A percentile compares a stretch with the other conserved stretches of the same genome.
Evolutionary conservation across 2,329 filamentous ascomycete genomes (phyloP).

Genomic region (Pseudogymnoascus sp.): DNA sequence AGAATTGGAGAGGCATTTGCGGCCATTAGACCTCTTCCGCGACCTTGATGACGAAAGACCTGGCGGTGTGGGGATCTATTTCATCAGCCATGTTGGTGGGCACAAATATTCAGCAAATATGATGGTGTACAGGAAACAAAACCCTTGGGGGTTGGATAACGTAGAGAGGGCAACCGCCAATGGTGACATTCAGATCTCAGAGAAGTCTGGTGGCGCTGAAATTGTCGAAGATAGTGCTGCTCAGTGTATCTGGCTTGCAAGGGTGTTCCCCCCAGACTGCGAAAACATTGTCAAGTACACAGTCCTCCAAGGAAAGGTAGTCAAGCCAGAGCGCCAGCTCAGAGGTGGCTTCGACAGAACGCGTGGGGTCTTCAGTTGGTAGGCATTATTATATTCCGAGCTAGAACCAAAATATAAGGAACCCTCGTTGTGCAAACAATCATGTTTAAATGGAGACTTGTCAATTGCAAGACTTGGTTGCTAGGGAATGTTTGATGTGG

Average conservation of each 20-base stretch:
- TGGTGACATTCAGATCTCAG: conserved; percentile 17
- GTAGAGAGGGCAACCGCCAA: conserved; percentile 27
- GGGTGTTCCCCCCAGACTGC: conserved; percentile 78
- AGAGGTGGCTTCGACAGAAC: conserved; percentile 82
- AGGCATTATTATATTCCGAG: background rate
- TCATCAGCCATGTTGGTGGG: conserved; percentile 90
- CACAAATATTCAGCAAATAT: conserved; percentile 96
- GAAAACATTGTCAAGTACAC: conserved; percentile 88
- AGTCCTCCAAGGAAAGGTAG: conserved; percentile 82
- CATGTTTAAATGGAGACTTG: background rate
- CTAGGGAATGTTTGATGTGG: conserved; percentile 9
- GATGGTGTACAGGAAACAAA: conserved; percentile 65
- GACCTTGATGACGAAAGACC: conserved; percentile 83
- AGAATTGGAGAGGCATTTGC: conserved; percentile 83
- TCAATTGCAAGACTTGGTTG: conserved; percentile 7
- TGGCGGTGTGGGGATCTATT: conserved; percentile 90
- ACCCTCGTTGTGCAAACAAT: background rate
- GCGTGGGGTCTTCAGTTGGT: conserved; percentile 83
- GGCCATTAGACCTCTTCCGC: conserved; percentile 73
- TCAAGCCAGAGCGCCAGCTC: conserved; percentile 80
- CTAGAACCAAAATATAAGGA: background rate
- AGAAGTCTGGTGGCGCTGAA: conserved; percentile 25
- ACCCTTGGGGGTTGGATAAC: conserved; percentile 28
- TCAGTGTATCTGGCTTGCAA: conserved; percentile 88
- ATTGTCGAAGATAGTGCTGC: conserved; percentile 50